phyloP scores from a whole-genome alignment of 108 stramenopile species.

The Fistulifera solaris region DNA sequence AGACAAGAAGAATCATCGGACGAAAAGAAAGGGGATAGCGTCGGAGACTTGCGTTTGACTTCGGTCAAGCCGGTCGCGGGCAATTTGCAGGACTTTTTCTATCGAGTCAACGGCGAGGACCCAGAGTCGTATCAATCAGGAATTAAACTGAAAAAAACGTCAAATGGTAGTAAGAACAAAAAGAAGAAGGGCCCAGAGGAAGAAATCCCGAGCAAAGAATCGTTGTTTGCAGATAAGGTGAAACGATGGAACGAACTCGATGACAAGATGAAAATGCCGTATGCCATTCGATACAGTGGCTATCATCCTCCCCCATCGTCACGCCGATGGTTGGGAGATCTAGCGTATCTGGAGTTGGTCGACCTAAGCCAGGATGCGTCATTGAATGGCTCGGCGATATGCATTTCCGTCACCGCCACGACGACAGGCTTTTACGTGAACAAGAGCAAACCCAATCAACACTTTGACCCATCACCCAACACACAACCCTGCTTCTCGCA shows the following conservation, averaged over 20 bases:
- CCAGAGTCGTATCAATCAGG: slow-evolving; percentile 17
- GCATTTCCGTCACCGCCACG: slow-evolving; percentile 56
- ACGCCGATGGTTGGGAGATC: slow-evolving; percentile 82
- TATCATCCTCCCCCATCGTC: slow-evolving; percentile 83
- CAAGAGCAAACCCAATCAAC: slow-evolving; percentile 20
- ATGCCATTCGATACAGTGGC: slow-evolving; percentile 56
- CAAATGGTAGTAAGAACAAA: slow-evolving; percentile 17
- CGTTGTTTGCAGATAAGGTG: slow-evolving; percentile 21
- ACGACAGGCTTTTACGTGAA: slow-evolving; percentile 90
- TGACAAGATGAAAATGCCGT: slow-evolving; percentile 27
- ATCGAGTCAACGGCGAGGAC: slow-evolving; percentile 65
- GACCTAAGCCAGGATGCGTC: slow-evolving; percentile 73
- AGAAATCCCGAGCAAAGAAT: background rate
- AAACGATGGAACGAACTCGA: slow-evolving; percentile 43
- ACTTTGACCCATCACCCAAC: slow-evolving; percentile 86
- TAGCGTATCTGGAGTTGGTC: slow-evolving; percentile 85
- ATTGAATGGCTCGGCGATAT: slow-evolving; percentile 79
- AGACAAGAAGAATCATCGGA: slow-evolving; percentile 10
- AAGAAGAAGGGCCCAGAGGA: slow-evolving; percentile 28
- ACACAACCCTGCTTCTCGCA: slow-evolving; percentile 61
- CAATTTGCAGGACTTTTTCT: slow-evolving; percentile 63
- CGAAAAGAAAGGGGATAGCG: slow-evolving; percentile 7
- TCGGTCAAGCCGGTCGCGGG: slow-evolving; percentile 21
- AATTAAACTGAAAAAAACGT: slow-evolving; percentile 4
- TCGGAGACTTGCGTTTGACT: slow-evolving; percentile 21